phyloP scores from a whole-genome alignment of 2,329 filamentous ascomycete species.

The Monosporascus sp. region DNA sequence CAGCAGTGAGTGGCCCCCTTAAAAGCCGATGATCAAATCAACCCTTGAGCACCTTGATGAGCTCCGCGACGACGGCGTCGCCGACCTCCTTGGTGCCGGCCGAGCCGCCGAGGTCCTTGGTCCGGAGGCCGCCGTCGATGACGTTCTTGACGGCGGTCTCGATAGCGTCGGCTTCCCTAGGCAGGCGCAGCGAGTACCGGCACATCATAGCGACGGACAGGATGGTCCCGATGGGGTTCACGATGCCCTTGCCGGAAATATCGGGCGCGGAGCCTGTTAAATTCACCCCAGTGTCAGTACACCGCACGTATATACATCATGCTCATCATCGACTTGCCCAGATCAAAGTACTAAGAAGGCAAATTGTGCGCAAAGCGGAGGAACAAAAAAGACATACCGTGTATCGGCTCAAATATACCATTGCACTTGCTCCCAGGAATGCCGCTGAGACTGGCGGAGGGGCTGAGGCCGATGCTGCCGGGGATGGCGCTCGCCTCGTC shows the following conservation, averaged over 20 bases:
- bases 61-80: conserved; percentile 71
- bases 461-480: conserved; percentile 80
- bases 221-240: conserved; percentile 89
- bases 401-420: conserved; percentile 96
- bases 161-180: conserved; percentile 69
- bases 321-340: no score
- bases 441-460: conserved; percentile 79
- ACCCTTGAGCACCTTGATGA: conserved; percentile 60
- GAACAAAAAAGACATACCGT: conserved; percentile 52
- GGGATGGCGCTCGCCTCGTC: conserved; percentile 95
- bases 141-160: conserved; percentile 76
- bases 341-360: no score
- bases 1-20: not conserved
- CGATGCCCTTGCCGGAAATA: conserved; percentile 85
- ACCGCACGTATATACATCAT: no score
- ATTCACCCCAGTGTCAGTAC: no score
- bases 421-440: conserved; percentile 85
- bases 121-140: conserved; percentile 73
- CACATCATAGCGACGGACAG: conserved; percentile 94
- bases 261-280: conserved; percentile 72
- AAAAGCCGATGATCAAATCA: conserved; percentile 5
- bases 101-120: conserved; percentile 78
- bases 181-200: conserved; percentile 80
- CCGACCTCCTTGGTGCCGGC: conserved; percentile 70
- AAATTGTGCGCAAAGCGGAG: not conserved